Conservation (phyloP, 768 basidiomycete species). For the Leccinum fibrillosum region DNA sequence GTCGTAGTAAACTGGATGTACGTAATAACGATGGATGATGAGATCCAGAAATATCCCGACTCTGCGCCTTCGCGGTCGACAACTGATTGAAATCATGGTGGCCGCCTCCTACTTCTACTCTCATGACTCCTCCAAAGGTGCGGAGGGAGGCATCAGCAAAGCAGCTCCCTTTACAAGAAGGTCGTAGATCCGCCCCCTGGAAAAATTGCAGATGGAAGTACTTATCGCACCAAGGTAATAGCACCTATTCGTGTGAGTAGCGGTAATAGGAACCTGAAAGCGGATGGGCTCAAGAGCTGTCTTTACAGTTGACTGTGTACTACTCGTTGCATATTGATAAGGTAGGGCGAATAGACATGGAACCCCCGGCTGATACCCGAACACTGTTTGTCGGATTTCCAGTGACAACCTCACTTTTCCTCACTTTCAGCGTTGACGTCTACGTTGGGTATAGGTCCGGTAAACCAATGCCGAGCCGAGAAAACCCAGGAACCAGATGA, state of each 20-base stretch:
- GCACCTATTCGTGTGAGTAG: too few relatives aligned
- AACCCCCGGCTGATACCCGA: slow-evolving; percentile 8
- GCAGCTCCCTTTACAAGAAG: slow-evolving; percentile 67
- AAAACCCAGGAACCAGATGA: slow-evolving; percentile 29
- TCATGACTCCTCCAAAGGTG: slow-evolving; percentile 38
- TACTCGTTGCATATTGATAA: not conserved
- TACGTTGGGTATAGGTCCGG: slow-evolving; percentile 30
- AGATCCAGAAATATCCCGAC: not conserved
- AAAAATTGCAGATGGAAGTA: slow-evolving; percentile 48
- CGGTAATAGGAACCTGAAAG: slow-evolving; percentile 31
- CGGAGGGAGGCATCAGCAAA: slow-evolving; percentile 62
- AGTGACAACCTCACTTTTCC: not conserved
- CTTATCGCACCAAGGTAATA: slow-evolving; percentile 73
- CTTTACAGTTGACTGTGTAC: not conserved
- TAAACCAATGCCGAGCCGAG: slow-evolving; percentile 34
- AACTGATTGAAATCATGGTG: too few relatives aligned
- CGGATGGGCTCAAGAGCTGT: slow-evolving; percentile 4
- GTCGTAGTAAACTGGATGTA: slow-evolving; percentile 50
- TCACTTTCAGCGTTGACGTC: not conserved
- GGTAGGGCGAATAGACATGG: not conserved
- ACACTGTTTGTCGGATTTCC: slow-evolving; percentile 11
- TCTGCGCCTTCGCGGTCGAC: too few relatives aligned
- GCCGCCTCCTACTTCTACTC: slow-evolving; percentile 40
- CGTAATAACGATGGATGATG: not conserved
- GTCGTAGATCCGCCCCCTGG: slow-evolving; percentile 66